Base-by-base conservation (phyloP, 495 filamentous ascomycete genomes). In the Xylaria nigripes region DNA sequence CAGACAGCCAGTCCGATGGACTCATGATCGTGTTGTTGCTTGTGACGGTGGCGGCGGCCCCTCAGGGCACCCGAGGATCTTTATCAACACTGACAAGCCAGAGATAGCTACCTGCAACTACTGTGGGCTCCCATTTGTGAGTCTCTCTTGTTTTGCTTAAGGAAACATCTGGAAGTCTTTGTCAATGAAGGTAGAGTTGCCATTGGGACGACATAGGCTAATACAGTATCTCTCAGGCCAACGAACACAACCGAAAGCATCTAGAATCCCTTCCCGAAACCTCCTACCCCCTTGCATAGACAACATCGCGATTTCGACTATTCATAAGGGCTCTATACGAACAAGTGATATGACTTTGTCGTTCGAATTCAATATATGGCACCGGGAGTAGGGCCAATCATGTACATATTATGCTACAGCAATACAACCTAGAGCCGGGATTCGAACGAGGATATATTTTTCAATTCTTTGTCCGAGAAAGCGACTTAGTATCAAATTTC, bases 1-100 rank as follows among this genome's bases (percentile, higher is more conserved):
- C 77, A 84, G 87, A 72, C 87, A 96, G 70, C 93, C 90, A 7
- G 93, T 98, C 30, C 80, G 84, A 64, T 98, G 92, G 90, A 86
- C 82, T 46, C 85, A 94, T 69, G 80, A 86, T 56, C 75, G 81
- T 46, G 68, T 87, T 32, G 92, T 94, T 43, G 83, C 81, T 50
- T 98, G 93, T 67, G 90, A 97, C 66, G 93, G 93, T 51, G 93
- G 94, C 50, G 93, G 93, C 56, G 94, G 93, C 18, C 86, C 92
- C 48, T 74, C 87, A 32, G 93, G 93, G 23, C 93, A 98, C 71
- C 93, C 93, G 36, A 79, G 80, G 65, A 86, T 98, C 70, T 98
- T 86, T 70, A 98, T 98, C 79, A 98, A 98, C 71, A 84, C 87
- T 59, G 93, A 98, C 74, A 96, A 96, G 79, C 86, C 93, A 53